These are phyloP conservation scores for slime mould (Dictyostelium discoideum) DNA, from an alignment of 78 protist species.

Conservation along the genomic window DNA sequence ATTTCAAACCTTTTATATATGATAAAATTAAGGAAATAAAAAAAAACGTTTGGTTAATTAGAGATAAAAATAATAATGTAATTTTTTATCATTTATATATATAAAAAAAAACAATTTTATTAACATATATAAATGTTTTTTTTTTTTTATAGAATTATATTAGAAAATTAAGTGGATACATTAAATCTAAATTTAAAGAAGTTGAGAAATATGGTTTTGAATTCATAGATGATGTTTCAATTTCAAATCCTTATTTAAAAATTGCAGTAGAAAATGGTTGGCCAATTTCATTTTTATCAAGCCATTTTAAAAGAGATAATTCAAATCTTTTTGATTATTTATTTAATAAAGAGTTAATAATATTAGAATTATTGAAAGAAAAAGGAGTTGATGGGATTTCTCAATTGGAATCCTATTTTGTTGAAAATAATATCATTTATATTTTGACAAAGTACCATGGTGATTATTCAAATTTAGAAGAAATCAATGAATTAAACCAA, in stretches of 20 bases:
- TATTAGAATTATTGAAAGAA: background rate
- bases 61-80: background rate
- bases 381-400: background rate
- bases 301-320: background rate
- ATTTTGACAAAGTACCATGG: too few species aligned
- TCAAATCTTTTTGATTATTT: background rate
- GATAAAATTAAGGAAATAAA: background rate
- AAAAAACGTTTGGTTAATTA: background rate
- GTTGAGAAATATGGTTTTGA: background rate
- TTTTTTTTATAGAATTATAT: background rate
- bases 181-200: background rate
- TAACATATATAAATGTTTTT: too few species aligned
- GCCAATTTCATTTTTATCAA: background rate
- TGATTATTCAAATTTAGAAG: background rate
- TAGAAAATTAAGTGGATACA: background rate
- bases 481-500: too few species aligned
- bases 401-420: background rate
- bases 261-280: background rate
- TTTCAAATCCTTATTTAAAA: too few species aligned
- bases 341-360: background rate
- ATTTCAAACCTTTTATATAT: background rate
- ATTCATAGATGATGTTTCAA: too few species aligned
- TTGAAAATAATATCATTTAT: background rate
- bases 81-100: too few species aligned
- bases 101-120: too few species aligned